Conservation (phyloP, 139 green algal genomes). For the Eudorina sp. region DNA sequence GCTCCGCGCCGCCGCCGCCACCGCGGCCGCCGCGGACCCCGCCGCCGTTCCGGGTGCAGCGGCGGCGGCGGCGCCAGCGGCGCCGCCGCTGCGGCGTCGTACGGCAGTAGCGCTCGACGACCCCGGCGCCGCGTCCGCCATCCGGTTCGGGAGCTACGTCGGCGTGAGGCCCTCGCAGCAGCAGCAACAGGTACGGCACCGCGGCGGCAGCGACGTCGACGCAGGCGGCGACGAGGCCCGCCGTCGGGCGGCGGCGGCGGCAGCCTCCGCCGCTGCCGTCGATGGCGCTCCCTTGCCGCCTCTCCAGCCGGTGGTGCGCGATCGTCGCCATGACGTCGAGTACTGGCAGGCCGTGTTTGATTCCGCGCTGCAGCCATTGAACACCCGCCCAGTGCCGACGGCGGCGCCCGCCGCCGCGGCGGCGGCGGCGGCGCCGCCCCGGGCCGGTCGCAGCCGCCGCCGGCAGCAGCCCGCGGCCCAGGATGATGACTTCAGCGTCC, state of each 20-base stretch:
- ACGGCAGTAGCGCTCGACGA: not conserved
- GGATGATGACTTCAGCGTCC: not conserved
- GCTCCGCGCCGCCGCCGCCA: not conserved
- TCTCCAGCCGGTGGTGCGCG: not conserved
- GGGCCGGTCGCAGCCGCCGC: not conserved
- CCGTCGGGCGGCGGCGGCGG: not conserved
- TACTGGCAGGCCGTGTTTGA: constrained; percentile 26
- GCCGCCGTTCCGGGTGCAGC: not conserved
- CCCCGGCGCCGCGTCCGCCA: not conserved
- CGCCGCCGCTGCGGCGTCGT: not conserved
- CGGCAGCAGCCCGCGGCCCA: not conserved
- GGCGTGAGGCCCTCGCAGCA: no score
- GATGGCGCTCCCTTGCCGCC: not conserved
- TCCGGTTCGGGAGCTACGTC: not conserved
- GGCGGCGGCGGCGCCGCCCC: not conserved
- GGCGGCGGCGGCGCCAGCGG: not conserved
- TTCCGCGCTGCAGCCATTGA: not conserved
- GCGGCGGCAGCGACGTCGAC: not conserved
- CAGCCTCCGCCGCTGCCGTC: not conserved
- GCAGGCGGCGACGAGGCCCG: not conserved
- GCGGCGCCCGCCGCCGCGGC: not conserved
- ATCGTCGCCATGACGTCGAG: constrained; percentile 7
- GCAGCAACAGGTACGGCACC: no score
- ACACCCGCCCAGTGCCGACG: not conserved
- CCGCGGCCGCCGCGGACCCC: no score